Conservation (phyloP, 2,329 filamentous ascomycete species). For the Trematosphaeria pertusa region DNA sequence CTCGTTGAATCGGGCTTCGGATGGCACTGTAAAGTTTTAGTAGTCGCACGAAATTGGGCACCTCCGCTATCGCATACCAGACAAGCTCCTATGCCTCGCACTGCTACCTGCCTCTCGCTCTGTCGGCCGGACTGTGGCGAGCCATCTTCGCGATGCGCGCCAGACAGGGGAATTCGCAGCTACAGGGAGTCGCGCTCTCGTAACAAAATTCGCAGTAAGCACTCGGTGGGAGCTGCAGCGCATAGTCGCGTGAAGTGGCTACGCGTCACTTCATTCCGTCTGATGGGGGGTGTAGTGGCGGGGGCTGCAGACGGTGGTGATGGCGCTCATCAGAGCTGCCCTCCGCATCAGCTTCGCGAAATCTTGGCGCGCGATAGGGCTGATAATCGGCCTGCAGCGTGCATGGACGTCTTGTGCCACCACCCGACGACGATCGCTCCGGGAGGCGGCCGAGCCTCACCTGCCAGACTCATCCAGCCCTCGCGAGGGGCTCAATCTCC, state of each 20-base stretch:
- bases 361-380: neutral
- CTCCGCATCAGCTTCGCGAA: neutral
- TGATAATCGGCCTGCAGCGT: too few species aligned
- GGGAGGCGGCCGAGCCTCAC: too few species aligned
- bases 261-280: conserved; percentile 36
- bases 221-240: conserved; percentile 36
- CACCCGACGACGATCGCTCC: too few species aligned
- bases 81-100: conserved; percentile 18
- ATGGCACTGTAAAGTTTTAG: conserved; percentile 40
- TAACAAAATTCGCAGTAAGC: conserved; percentile 25
- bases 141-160: conserved; percentile 30
- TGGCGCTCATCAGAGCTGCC: too few species aligned
- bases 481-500: too few species aligned
- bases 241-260: conserved; percentile 30
- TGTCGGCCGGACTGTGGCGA: conserved; percentile 29
- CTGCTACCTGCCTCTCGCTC: conserved; percentile 12
- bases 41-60: neutral
- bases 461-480: too few species aligned
- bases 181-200: conserved; percentile 21
- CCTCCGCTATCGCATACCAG: conserved; percentile 32
- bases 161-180: conserved; percentile 18
- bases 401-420: neutral
- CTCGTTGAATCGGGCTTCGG: conserved; percentile 79
- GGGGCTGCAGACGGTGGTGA: neutral
- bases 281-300: conserved; percentile 1